phyloP scores from a whole-genome alignment of 805 yeast species.

The Nakazawaea pomicola region DNA sequence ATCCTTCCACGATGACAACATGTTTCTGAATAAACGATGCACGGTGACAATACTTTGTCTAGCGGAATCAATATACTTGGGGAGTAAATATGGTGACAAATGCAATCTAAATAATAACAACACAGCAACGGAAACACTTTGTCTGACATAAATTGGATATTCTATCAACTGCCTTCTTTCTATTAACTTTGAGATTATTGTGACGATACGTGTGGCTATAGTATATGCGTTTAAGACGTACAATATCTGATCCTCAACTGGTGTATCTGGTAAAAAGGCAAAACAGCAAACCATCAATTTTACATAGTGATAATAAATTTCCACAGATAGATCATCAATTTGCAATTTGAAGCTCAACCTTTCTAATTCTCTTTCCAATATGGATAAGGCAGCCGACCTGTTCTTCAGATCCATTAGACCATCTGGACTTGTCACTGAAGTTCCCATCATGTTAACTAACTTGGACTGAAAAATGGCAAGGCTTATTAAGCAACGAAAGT shows the following conservation, averaged over 20 bases:
- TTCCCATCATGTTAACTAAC: slow-evolving; percentile 80
- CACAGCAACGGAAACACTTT: slow-evolving; percentile 78
- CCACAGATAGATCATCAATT: slow-evolving; percentile 64
- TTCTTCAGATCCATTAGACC: slow-evolving; percentile 82
- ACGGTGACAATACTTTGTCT: slow-evolving; percentile 92
- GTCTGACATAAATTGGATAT: slow-evolving; percentile 81
- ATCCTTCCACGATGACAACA: slow-evolving; percentile 86
- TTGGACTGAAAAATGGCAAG: slow-evolving; percentile 81
- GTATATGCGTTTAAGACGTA: slow-evolving; percentile 79
- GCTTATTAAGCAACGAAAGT: slow-evolving; percentile 66
- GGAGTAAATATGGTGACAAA: slow-evolving; percentile 65
- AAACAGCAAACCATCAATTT: slow-evolving; percentile 80
- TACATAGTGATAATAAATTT: slow-evolving; percentile 73
- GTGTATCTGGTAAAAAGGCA: slow-evolving; percentile 88
- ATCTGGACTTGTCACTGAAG: slow-evolving; percentile 79
- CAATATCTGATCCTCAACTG: slow-evolving; percentile 79
- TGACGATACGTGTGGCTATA: slow-evolving; percentile 75
- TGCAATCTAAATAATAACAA: slow-evolving; percentile 76
- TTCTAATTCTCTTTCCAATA: slow-evolving; percentile 74
- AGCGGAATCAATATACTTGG: slow-evolving; percentile 79
- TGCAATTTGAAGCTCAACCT: slow-evolving; percentile 60
- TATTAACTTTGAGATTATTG: slow-evolving; percentile 66
- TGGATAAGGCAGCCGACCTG: slow-evolving; percentile 75
- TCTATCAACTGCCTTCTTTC: slow-evolving; percentile 71
- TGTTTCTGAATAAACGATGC: slow-evolving; percentile 81